Evolutionary conservation across 495 filamentous ascomycete genomes (phyloP), one percentile per base, ranked within the genome.

Genomic region (Penicillium malachiteum): DNA sequence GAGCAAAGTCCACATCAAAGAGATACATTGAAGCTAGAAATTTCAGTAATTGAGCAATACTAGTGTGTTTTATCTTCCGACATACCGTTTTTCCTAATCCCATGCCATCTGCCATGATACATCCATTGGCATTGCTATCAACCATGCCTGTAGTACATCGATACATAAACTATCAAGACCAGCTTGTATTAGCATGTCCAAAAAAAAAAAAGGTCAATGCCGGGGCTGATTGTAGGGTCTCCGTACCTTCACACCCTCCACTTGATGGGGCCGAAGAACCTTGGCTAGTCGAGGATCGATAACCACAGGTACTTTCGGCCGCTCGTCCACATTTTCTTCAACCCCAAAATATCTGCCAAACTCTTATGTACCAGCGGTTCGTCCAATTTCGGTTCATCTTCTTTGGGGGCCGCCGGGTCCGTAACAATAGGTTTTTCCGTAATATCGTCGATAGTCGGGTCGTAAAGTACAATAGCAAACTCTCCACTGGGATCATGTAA

Each of bases 51-150:
- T 10, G 35, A 38, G 33, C 40, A n/a, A 13, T 13, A 41, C 30
- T 14, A 44, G 0, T 17, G n/a, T 34, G 26, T 9, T 42, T 7
- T 3, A 34, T 30, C n/a, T 4, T 14, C 6, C 5, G 3, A 35
- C 73, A 44, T 76, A 96, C 79, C 11, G 94, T 99, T 75, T 99
- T 99, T 43, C 94, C 94, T 33, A 99, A 72, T 42, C 94, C 94
- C 94, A 99, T 99, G 63, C 96, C 94, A 67, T 99, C 94, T 59
- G 94, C 94, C 94, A 99, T 99, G 68, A 99, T 99, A 68, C 94
- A 97, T 0, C 94, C 94, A 72, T 97, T 90, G 18, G 95, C 95
- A 53, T 92, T 94, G 41, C 86, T 82, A 66, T 99, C 94, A 59
- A 97, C 86, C 81, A 97, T 79, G 6, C 94, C 94, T 21, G 93